Conservation (phyloP, 371 early-diverging fungal species). For the Entomophthora muscae region DNA sequence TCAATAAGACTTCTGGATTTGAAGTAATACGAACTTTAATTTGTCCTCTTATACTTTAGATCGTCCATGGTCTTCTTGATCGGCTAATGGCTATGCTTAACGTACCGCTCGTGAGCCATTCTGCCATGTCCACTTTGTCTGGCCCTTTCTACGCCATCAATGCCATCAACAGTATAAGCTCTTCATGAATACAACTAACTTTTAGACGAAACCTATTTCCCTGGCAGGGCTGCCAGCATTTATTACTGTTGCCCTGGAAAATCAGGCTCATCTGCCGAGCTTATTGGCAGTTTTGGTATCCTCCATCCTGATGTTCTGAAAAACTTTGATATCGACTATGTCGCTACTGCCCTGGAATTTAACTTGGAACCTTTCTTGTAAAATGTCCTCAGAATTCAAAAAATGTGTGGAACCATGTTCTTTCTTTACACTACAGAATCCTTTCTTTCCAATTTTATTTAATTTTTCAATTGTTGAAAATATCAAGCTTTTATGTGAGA, state of each 20-base stretch:
- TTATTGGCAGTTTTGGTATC: conserved; percentile 80
- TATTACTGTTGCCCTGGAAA: conserved; percentile 28
- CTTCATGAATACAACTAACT: background rate
- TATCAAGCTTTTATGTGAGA: no score
- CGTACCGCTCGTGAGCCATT: conserved; percentile 23
- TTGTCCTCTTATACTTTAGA: conserved; percentile 15
- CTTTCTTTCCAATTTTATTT: no score
- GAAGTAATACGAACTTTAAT: conserved; percentile 33
- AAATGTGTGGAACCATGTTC: no score
- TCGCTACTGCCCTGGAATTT: conserved; percentile 84
- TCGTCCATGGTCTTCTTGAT: conserved; percentile 83
- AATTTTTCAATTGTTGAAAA: no score
- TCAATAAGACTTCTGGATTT: conserved; percentile 76
- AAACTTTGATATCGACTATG: conserved; percentile 69
- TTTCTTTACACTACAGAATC: no score
- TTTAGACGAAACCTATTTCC: conserved; percentile 73
- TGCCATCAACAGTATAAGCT: background rate
- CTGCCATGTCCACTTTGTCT: conserved; percentile 12
- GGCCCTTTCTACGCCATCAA: background rate
- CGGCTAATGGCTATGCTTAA: conserved; percentile 74
- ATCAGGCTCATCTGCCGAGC: background rate
- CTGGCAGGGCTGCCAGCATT: conserved; percentile 78
- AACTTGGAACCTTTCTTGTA: conserved; percentile 91
- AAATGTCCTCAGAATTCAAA: no score
- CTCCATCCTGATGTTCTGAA: conserved; percentile 81